A percentile compares a stretch with the other conserved stretches of the same genome.
These are phyloP conservation scores for Fusarium chuoi DNA, from an alignment of 2,329 filamentous ascomycete species.

Conservation along the genomic window DNA sequence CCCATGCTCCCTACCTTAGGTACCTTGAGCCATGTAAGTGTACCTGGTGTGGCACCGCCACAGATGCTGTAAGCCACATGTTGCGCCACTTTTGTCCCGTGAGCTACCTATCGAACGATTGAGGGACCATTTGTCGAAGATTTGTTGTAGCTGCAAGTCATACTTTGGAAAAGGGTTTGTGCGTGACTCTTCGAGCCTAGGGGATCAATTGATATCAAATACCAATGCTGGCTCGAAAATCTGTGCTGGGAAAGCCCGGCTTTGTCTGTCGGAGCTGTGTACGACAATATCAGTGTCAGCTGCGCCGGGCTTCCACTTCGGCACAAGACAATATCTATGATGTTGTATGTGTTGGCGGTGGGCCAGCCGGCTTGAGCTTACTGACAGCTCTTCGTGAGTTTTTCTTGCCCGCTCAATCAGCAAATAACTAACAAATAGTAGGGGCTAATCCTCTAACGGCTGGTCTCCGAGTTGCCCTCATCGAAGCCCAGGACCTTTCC, in stretches of 20 bases:
- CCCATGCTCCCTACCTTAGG: background rate
- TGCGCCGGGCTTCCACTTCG: constrained; percentile 56
- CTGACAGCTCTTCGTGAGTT: constrained; percentile 76
- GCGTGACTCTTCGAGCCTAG: background rate
- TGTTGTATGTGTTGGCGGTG: constrained; percentile 90
- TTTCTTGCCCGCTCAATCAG: background rate
- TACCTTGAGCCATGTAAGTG: background rate
- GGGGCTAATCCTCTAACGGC: constrained; percentile 80
- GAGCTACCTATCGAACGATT: constrained; percentile 40
- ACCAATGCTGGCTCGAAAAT: constrained; percentile 44
- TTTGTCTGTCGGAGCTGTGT: constrained; percentile 62
- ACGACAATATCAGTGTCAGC: constrained; percentile 50
- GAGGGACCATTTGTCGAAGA: constrained; percentile 25
- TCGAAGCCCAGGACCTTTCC: constrained; percentile 87
- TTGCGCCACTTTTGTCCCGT: constrained; percentile 24
- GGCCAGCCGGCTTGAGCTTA: constrained; percentile 87
- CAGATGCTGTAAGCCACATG: background rate
- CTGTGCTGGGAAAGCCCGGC: constrained; percentile 42
- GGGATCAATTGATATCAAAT: constrained; percentile 1
- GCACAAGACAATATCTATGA: constrained; percentile 81
- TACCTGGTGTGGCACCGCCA: constrained; percentile 21
- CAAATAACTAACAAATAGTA: constrained; percentile 49
- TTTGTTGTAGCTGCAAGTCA: constrained; percentile 19
- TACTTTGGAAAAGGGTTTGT: constrained; percentile 21
- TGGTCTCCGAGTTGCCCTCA: constrained; percentile 82